phyloP scores from a whole-genome alignment of 257 asterid genomes.

The Rauvolfia tetraphylla region DNA sequence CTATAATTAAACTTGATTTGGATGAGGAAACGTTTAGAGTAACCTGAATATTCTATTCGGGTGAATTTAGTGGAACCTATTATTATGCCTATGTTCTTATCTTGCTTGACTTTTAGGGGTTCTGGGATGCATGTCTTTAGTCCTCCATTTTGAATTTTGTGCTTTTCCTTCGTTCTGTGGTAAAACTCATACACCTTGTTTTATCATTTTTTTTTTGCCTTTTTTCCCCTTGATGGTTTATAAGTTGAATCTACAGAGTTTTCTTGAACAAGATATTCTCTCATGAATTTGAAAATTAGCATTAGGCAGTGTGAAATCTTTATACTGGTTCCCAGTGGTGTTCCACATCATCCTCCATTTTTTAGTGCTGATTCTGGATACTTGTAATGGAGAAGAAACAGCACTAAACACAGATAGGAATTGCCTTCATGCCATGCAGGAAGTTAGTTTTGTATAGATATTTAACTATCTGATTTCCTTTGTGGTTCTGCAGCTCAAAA shows the following conservation, averaged over 20 bases:
- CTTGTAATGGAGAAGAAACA: not conserved
- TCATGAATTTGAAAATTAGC: not conserved
- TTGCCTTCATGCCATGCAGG: not conserved
- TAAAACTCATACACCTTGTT: not conserved
- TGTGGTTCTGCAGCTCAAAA: constrained; percentile 48
- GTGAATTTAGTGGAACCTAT: not conserved
- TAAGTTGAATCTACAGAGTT: not conserved
- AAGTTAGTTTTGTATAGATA: not conserved
- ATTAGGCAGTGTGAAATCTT: not conserved
- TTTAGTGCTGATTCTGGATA: not conserved
- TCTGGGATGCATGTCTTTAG: not conserved
- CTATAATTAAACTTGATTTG: not conserved
- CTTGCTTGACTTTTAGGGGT: not conserved
- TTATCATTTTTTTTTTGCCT: not conserved
- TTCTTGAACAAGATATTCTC: not conserved
- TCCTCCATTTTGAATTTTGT: not conserved
- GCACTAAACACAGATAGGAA: not conserved
- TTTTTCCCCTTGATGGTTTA: not conserved
- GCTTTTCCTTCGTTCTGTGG: not conserved
- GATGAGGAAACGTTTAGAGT: not conserved
- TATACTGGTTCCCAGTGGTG: not conserved
- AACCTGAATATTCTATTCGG: not conserved
- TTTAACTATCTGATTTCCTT: not conserved
- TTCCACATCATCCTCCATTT: too few relatives aligned
- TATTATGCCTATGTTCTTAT: not conserved